Base-by-base conservation (phyloP, 345 rosid species). In the Brassica rapa region DNA sequence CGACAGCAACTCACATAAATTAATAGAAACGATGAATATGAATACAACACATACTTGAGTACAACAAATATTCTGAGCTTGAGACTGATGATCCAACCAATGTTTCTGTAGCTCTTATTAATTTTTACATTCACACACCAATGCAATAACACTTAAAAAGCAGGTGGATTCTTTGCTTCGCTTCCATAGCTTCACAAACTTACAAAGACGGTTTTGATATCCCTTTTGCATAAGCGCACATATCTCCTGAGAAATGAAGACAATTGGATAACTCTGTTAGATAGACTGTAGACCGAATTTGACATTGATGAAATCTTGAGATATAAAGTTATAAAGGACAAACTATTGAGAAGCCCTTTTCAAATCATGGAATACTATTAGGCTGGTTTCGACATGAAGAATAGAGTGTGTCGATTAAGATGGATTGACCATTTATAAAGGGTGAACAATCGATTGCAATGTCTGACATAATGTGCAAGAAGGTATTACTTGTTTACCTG, bases 401-500 rank as follows among this genome's bases (percentile, higher is more conserved):
- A 19, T 19, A 19, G 21, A 19, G 21, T 19, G 21, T 19, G 21
- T 19, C 21, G 21, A 19, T 19, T 19, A 19, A 19, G 21, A 19
- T 19, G 21, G 21, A 19, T 19, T 19, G 21, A 19, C 21, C 21
- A 19, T 19, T 19, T 19, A 19, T 19, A 19, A 19, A 19, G 21
- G 21, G 21, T 19, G 21, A 19, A 19, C 30, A 32, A 76, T 37
- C 7, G 6, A 8, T 8, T 19, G 6, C 0, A 33, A 8, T 19
- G 33, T 27, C 19, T 19, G 14, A 51, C 65, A 60, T 46, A 5
- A 30, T 23, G 3, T 61, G n/a, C 57, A 66, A 59, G 32, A 65
- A 53, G 46, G 19, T 56, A 73, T 71, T 71, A 84, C 87, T 78
- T 83, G 37, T 56, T 83, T 65, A 79, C 77, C 81, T 74, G 60